Evolutionary conservation across 306 rosid genomes (phyloP), one percentile per base, ranked within the genome.

Genomic region (Luffa acutangula): DNA sequence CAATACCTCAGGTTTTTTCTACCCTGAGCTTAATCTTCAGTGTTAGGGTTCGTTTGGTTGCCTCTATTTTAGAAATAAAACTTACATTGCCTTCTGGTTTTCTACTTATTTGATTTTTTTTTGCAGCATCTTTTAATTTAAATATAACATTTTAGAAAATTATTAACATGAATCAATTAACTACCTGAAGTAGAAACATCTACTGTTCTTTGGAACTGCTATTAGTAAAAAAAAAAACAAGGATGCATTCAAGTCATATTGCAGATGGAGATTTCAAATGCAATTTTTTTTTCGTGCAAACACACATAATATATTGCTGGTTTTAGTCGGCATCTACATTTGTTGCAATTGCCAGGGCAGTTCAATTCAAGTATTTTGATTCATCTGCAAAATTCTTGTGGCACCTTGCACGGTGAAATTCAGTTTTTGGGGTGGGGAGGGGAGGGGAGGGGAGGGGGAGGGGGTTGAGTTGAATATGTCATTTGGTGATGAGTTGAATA

Each of bases 1-100:
- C 97, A 62, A 87, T 92, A 74, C 97, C 96, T 42, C 94, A 94
- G 98, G 98, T n/a, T 94, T 81, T 78, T 9, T 81, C 34, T 36
- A 43, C 59, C 2, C 64, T 51, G 65, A 65, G 31, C 46, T 52
- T 34, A 52, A 75, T 49, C 62, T 73, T 31, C 60, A 6, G 45
- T 48, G 25, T 25, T 7, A 49, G 49, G 6, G 2, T 45, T 71
- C n/a, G 8, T 43, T 20, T 46, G 37, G 57, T 12, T 52, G 45
- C 34, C 63, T 75, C 49, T 51, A 74, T 74, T 12, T 36, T 74
- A 33, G 62, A 31, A 42, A 74, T 74, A 73, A 25, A 72, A 49
- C 42, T 34, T 14, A 17, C 78, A 33, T 74, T 34, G 62, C 43
- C 78, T 34, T 74, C 41, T 71, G 56, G 78, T 74, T 52, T 52